Evolutionary conservation across 1,139 yeast species (phyloP), one percentile per base, ranked within the genome.

Genomic region (Yamadazyma triangularis): DNA sequence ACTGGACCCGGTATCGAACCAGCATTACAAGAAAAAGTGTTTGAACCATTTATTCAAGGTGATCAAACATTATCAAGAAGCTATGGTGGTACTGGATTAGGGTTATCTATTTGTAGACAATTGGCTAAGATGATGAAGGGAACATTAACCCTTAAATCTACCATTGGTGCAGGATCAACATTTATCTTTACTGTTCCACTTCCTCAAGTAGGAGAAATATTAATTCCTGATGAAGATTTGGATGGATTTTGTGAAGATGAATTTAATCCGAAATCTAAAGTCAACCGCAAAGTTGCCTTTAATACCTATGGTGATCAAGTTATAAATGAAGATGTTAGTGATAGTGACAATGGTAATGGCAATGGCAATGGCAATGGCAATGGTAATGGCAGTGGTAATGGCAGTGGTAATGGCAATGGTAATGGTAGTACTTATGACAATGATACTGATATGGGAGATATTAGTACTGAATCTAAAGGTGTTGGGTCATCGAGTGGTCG

Each of bases 21-120:
- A 12, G 74, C 79, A 1, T 61, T 85, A 33, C 93, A 86, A 47
- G 82, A 81, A 28, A 80, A 82, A 42, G 91, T 91, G 2, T 91
- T 91, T 58, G 96, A 91, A 51, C 96, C 96, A 3, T 91, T 91
- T 61, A 87, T 87, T 20, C 98, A 89, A 58, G 97, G 97, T 26
- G 97, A 91, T 49, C 96, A 89, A 56, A 88, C 96, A 0, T 68
- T 89, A 23, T 83, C 95, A 3, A 70, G 96, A 53, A 85, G 89
- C 32, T 84, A 85, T 51, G 96, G 96, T 35, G 98, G 98, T 44
- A 88, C 96, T 0, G 98, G 98, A 7, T 66, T 91, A 32, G 98
- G 98, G 2, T 70, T 91, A 29, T 86, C 96, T 0, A 89, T 91
- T 51, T 89, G 96, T 56, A 73, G 89, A 37, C 96, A 91, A 57